These are phyloP conservation scores for Jaminaea rosea DNA, from an alignment of 1,284 basidiomycete genomes.

Conservation along the genomic window DNA sequence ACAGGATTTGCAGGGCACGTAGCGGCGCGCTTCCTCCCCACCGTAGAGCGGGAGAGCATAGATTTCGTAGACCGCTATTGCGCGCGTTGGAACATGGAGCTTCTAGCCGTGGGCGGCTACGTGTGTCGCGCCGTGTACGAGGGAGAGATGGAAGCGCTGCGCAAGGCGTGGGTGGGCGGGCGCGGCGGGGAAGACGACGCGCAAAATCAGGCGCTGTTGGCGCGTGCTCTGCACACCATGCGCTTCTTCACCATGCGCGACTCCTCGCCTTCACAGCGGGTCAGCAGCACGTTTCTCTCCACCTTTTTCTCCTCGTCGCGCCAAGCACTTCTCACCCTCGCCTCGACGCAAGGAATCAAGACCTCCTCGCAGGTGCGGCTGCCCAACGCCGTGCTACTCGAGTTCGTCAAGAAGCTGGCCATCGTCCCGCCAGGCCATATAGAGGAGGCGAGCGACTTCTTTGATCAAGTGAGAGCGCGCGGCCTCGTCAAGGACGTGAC, in stretches of 20 bases:
- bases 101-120: constrained; percentile 55
- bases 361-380: constrained; percentile 65
- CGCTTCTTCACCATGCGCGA: constrained; percentile 47
- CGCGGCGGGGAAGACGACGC: constrained; percentile 50
- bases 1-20: constrained; percentile 88
- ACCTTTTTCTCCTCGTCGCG: constrained; percentile 67
- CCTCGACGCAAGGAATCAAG: constrained; percentile 71
- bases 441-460: constrained; percentile 59
- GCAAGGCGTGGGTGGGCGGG: constrained; percentile 46
- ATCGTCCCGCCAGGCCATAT: constrained; percentile 63
- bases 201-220: constrained; percentile 14
- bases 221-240: constrained; percentile 68
- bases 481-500: constrained; percentile 71
- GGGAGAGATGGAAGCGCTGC: constrained; percentile 59
- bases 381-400: constrained; percentile 64
- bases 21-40: constrained; percentile 86
- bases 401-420: constrained; percentile 72
- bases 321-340: constrained; percentile 58
- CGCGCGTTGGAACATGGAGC: constrained; percentile 37
- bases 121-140: constrained; percentile 78
- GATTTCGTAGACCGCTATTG: constrained; percentile 54
- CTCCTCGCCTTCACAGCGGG: constrained; percentile 58
- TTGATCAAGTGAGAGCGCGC: constrained; percentile 60
- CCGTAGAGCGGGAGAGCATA: constrained; percentile 90
- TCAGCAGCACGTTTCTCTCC: constrained; percentile 68